A percentile compares a stretch with the other conserved stretches of the same genome.
Conservation (phyloP, 257 asterid species). For the Penstemon eatonii region DNA sequence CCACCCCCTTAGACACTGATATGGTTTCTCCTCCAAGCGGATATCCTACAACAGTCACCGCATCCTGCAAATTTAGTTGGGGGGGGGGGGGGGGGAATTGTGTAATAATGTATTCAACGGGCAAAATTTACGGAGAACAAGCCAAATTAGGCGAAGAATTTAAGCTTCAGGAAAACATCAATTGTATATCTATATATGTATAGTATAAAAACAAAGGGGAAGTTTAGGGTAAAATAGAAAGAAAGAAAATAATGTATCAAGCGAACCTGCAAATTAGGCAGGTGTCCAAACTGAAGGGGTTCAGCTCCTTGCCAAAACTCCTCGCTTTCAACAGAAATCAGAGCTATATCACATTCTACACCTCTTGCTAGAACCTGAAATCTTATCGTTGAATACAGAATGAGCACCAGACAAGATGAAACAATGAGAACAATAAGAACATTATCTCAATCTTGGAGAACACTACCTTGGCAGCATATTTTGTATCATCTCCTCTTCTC, state of each 20-base stretch:
- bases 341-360: constrained; percentile 87
- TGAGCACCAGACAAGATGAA: not conserved
- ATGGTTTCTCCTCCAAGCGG: constrained; percentile 99
- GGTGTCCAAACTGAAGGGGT: constrained; percentile 68
- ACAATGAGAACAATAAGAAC: not conserved
- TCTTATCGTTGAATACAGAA: constrained; percentile 25
- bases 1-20: constrained; percentile 97
- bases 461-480: constrained; percentile 86
- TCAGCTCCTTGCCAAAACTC: constrained; percentile 87
- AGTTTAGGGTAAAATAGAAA: constrained; percentile 11
- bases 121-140: not conserved
- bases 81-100: not conserved
- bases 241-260: constrained; percentile 23
- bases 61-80: constrained; percentile 55
- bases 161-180: constrained; percentile 1
- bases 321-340: constrained; percentile 75
- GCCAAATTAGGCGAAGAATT: constrained; percentile 6
- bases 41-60: constrained; percentile 96
- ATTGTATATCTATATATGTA: not conserved
- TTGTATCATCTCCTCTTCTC: constrained; percentile 86
- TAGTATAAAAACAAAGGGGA: not conserved
- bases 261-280: constrained; percentile 80
- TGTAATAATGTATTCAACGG: constrained; percentile 7
- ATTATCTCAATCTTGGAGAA: constrained; percentile 17
- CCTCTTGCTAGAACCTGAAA: constrained; percentile 88